Conservation (phyloP, 2,329 filamentous ascomycete genomes). For the Colletotrichum euphorbiae region DNA sequence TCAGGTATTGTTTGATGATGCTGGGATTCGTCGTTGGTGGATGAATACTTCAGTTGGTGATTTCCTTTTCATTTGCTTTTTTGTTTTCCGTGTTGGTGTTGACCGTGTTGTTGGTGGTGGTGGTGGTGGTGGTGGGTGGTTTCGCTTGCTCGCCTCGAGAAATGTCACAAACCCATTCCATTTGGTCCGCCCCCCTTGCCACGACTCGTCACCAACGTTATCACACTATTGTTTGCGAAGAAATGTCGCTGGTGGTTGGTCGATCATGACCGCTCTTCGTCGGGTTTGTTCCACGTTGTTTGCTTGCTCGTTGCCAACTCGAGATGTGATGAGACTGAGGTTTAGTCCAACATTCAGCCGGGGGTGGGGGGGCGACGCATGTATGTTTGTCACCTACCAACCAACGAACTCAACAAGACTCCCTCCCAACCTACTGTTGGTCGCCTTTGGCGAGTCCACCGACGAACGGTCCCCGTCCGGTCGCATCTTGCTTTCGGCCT, state of each 20-base stretch:
- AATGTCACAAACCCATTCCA: not conserved
- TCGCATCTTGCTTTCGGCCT: not conserved
- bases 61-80: not conserved
- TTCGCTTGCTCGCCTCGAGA: too few relatives aligned
- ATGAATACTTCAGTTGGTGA: not conserved
- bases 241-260: too few relatives aligned
- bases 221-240: too few relatives aligned
- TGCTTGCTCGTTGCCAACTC: constrained; percentile 4
- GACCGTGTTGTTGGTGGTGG: not conserved
- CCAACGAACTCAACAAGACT: not conserved
- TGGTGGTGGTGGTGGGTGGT: constrained; percentile 6
- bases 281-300: not conserved
- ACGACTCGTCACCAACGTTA: too few relatives aligned
- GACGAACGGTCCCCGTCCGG: not conserved
- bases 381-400: not conserved
- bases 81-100: not conserved
- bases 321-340: constrained; percentile 1
- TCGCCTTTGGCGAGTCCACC: not conserved
- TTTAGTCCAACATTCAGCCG: not conserved
- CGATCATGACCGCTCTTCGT: too few relatives aligned
- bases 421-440: constrained; percentile 13
- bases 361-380: not conserved
- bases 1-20: not conserved
- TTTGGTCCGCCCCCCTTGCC: not conserved
- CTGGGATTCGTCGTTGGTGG: not conserved